Evolutionary conservation across 306 rosid species (phyloP).

Genomic region (Benincasa hispida): DNA sequence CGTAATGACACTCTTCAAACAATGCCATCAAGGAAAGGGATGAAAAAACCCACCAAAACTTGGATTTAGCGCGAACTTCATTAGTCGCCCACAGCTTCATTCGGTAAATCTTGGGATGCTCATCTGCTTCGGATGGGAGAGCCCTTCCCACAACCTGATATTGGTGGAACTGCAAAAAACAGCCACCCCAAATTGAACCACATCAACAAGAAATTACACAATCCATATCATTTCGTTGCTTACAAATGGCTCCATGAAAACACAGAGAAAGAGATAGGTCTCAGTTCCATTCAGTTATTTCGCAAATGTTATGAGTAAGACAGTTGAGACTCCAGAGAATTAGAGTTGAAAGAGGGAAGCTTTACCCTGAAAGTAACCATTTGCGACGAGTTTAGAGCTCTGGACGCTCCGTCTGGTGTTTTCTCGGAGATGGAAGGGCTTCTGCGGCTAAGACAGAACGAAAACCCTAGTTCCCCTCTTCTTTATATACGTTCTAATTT

Average conservation of each 20-base stretch:
- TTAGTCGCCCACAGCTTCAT: constrained; percentile 97
- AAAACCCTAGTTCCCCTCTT: neutral
- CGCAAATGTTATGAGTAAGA: neutral
- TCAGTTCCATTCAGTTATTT: neutral
- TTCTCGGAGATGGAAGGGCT: neutral
- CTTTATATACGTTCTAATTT: neutral
- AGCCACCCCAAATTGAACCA: neutral
- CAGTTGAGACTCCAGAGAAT: neutral
- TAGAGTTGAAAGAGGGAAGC: neutral
- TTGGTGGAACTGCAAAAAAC: constrained; percentile 55
- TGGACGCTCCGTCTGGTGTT: neutral
- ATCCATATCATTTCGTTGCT: neutral
- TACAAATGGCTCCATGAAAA: neutral
- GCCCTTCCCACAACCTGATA: constrained; percentile 92
- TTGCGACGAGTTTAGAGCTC: neutral
- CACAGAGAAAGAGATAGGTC: neutral
- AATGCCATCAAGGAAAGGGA: neutral
- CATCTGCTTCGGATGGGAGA: constrained; percentile 62
- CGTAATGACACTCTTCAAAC: neutral
- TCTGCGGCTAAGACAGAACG: neutral
- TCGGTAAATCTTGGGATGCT: constrained; percentile 74
- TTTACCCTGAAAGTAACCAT: constrained; percentile 6
- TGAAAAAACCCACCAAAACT: constrained; percentile 50
- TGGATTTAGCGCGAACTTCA: constrained; percentile 92
- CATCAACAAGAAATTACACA: no score